phyloP scores from a whole-genome alignment of 2,329 filamentous ascomycete genomes.

The Hortaea werneckii region DNA sequence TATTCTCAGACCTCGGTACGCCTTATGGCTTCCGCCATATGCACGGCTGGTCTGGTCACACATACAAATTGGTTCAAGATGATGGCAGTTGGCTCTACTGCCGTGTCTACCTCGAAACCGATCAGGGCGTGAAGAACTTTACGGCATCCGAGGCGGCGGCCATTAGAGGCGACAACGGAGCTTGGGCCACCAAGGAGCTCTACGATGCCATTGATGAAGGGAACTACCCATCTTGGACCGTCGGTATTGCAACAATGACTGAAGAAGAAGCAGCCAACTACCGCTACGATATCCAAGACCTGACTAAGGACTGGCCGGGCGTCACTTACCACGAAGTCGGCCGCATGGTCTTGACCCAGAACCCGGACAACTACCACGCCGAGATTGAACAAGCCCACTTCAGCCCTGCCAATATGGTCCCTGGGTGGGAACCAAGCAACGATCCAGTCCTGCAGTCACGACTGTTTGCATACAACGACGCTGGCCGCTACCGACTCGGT shows the following conservation, averaged over 20 bases:
- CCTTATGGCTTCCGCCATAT: constrained; percentile 26
- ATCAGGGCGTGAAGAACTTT: constrained; percentile 38
- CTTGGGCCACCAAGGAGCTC: constrained; percentile 30
- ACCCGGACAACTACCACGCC: constrained; percentile 52
- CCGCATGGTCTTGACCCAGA: constrained; percentile 41
- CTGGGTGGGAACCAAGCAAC: constrained; percentile 51
- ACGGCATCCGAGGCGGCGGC: constrained; percentile 27
- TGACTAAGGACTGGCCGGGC: constrained; percentile 47
- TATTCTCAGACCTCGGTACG: background rate
- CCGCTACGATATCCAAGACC: constrained; percentile 45
- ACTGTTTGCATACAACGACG: constrained; percentile 39
- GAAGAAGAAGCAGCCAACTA: constrained; percentile 41
- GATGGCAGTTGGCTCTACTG: constrained; percentile 40
- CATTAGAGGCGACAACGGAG: constrained; percentile 28
- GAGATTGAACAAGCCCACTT: constrained; percentile 62
- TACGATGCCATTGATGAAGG: constrained; percentile 37
- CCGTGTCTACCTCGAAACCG: constrained; percentile 40
- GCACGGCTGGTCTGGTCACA: constrained; percentile 34
- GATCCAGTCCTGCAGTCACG: constrained; percentile 53
- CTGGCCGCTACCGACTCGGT: background rate
- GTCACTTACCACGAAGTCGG: constrained; percentile 36
- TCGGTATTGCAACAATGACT: constrained; percentile 46
- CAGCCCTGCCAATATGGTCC: constrained; percentile 53
- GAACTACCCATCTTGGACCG: constrained; percentile 41
- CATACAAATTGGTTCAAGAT: constrained; percentile 24